Evolutionary conservation across 2,329 filamentous ascomycete species (phyloP).

Genomic region (Cladosporium sp.): DNA sequence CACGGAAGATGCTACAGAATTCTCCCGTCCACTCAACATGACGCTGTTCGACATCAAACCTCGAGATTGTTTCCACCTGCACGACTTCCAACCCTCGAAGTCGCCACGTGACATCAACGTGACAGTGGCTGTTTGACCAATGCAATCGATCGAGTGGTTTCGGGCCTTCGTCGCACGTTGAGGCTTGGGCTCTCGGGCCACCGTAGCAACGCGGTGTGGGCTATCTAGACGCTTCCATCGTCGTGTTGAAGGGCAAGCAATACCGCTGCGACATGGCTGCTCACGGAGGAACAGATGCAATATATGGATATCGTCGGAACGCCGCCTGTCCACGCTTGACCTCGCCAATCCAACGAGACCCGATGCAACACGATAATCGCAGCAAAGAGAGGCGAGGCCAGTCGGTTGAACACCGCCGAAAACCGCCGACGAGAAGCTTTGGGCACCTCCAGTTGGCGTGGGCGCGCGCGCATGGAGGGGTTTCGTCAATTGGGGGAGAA

Average conservation of each 20-base stretch:
- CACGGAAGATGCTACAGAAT: slow-evolving; percentile 3
- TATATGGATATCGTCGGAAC: slow-evolving; percentile 11
- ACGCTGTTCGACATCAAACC: slow-evolving; percentile 2
- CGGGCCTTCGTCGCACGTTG: slow-evolving; percentile 19
- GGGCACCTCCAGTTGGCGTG: neutral
- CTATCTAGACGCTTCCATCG: slow-evolving; percentile 19
- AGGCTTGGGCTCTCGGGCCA: slow-evolving; percentile 17
- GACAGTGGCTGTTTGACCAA: slow-evolving; percentile 9
- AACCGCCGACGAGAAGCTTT: slow-evolving; percentile 8
- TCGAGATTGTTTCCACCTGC: neutral
- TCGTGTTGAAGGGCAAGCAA: neutral
- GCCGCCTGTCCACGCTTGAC: neutral
- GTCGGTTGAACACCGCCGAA: slow-evolving; percentile 12
- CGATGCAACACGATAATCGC: slow-evolving; percentile 10
- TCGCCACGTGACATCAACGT: slow-evolving; percentile 21
- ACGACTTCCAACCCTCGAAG: neutral
- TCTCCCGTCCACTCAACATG: slow-evolving; percentile 11
- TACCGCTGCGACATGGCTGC: neutral
- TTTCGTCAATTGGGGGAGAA: slow-evolving; percentile 3
- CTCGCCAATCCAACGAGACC: neutral
- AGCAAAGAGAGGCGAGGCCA: neutral
- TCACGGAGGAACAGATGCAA: neutral
- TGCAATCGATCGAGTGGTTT: slow-evolving; percentile 13
- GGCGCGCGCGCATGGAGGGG: slow-evolving; percentile 3
- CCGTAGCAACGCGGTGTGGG: slow-evolving; percentile 15